These are phyloP conservation scores for Phytophthora palmivora DNA, from an alignment of 352 stramenopile genomes.

Conservation along the genomic window DNA sequence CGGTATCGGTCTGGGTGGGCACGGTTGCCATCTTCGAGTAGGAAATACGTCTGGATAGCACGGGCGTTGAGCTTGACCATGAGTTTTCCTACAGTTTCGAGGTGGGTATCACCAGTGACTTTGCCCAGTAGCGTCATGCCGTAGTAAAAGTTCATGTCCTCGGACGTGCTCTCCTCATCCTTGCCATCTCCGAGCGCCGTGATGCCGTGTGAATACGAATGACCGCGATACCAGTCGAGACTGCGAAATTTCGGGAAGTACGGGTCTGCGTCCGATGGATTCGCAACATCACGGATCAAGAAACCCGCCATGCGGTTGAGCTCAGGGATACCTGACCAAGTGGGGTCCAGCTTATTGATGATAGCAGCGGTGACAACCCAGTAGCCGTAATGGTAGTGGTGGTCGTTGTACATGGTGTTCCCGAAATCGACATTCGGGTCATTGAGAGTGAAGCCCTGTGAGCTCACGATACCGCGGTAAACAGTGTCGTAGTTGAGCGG, in stretches of 20 bases:
- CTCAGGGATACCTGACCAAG: conserved; percentile 37
- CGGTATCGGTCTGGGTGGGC: conserved; percentile 48
- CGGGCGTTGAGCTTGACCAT: conserved; percentile 59
- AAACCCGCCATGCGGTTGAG: conserved; percentile 49
- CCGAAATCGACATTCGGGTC: conserved; percentile 58
- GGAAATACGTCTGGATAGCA: conserved; percentile 57
- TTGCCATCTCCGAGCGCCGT: conserved; percentile 52
- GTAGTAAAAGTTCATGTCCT: conserved; percentile 62
- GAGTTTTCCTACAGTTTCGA: conserved; percentile 51
- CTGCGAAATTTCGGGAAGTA: conserved; percentile 53
- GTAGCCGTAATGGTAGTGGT: conserved; percentile 65
- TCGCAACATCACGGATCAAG: conserved; percentile 52
- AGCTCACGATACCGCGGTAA: conserved; percentile 56
- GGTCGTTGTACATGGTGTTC: conserved; percentile 67
- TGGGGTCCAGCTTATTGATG: conserved; percentile 52
- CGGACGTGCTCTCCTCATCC: conserved; percentile 58
- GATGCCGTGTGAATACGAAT: conserved; percentile 61
- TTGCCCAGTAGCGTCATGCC: conserved; percentile 48
- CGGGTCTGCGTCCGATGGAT: conserved; percentile 45
- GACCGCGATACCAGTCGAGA: conserved; percentile 57
- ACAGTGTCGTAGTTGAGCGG: conserved; percentile 54
- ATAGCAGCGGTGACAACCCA: conserved; percentile 47
- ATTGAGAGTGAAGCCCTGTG: conserved; percentile 48
- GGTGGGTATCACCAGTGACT: conserved; percentile 33
- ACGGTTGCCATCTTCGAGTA: conserved; percentile 51